phyloP scores from a whole-genome alignment of 106 monocot genomes.

The Dendrobium huoshanense region DNA sequence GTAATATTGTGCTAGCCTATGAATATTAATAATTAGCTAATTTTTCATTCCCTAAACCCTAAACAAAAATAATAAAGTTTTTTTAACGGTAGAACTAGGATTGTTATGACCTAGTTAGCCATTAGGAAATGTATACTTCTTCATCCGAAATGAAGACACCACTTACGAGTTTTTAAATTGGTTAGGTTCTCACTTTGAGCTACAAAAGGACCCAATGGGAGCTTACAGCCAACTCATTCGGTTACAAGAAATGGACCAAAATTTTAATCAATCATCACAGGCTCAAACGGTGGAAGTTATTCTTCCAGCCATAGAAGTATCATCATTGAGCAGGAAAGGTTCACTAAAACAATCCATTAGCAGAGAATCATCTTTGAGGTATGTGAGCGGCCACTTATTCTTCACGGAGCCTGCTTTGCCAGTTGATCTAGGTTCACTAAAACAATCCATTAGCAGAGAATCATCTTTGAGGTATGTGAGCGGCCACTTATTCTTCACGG shows the following conservation, averaged over 20 bases:
- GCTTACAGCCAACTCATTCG: constrained; percentile 47
- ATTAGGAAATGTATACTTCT: not conserved
- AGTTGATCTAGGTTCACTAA: constrained; percentile 12
- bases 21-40: not conserved
- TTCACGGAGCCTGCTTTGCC: constrained; percentile 22
- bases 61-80: no score
- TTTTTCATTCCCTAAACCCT: not conserved
- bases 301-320: not conserved
- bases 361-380: constrained; percentile 26
- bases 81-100: not conserved
- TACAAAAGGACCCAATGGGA: constrained; percentile 35
- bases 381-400: constrained; percentile 25
- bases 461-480: constrained; percentile 21
- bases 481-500: not conserved
- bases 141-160: not conserved
- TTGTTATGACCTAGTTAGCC: not conserved
- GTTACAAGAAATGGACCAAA: constrained; percentile 34
- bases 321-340: constrained; percentile 12
- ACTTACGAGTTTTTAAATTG: not conserved
- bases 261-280: constrained; percentile 4
- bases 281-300: constrained; percentile 9
- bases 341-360: constrained; percentile 29
- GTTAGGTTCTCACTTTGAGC: constrained; percentile 44
- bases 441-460: constrained; percentile 24
- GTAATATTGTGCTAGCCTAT: constrained; percentile 29